Base-by-base conservation (phyloP, 164 flowering plant genomes). In the Cinnamomum micranthum region DNA sequence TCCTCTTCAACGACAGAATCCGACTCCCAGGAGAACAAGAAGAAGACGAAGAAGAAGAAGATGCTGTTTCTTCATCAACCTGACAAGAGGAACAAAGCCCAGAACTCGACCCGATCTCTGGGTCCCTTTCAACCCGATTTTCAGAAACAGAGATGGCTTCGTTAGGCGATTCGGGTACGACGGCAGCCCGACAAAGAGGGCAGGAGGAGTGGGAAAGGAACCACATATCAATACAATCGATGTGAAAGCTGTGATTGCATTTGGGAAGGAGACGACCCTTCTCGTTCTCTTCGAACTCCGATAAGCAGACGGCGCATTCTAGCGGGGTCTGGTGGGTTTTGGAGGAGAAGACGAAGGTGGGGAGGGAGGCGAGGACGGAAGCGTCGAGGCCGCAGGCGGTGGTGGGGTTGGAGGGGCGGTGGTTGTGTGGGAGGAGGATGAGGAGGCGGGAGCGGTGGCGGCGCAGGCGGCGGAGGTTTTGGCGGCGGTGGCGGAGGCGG, bases 191-290 rank as follows among this genome's bases (percentile, higher is more conserved):
- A 73, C 94, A 90, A 23, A 88, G 77, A 0, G 94, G 94, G 74
- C 94, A 90, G 19, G 79, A 85, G 14, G 87, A 84, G 75, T 86
- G 88, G 17, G 87, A 81, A 9, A 33, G 77, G 35, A 90, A 86
- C 94, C 92, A 90, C 91, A 86, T 86, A 75, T 88, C 91, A 14
- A 90, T 89, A 59, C 94, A 90, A 4, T 81, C 89, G 1, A 74
- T 73, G 62, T 90, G 94, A 68, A 90, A 90, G 60, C 81, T 73
- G 73, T 90, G 92, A 19, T 76, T 78, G 65, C 94, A 90, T 14
- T 82, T 84, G 23, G 92, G 89, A 3, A 90, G 75, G 0, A 71
- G 31, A 24, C 90, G 86, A n/a, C 87, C 88, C 75, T 65, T 77
- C 66, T 90, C 92, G 25, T 70, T 50, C 52, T 82, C 88, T 55